phyloP scores from a whole-genome alignment of 441 rosid species.

The Euphorbia schlechtendalii region DNA sequence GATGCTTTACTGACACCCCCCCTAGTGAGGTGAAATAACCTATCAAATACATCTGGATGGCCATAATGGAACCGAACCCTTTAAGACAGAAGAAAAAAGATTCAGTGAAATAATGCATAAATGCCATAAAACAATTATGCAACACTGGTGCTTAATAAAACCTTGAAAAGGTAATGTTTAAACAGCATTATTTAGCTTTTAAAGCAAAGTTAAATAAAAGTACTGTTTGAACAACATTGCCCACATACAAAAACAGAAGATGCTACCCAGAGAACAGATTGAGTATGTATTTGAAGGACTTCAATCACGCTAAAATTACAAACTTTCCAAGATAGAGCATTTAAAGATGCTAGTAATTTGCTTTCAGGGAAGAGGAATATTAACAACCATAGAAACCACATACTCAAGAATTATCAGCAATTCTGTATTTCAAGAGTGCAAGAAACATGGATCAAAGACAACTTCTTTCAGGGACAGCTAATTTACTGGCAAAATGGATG shows the following conservation, averaged over 20 bases:
- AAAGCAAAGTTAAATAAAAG: too few species aligned
- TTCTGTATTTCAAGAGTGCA: background rate
- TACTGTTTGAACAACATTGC: too few species aligned
- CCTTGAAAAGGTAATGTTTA: too few species aligned
- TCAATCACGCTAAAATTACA: background rate
- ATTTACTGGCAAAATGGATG: background rate
- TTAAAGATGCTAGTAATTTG: too few species aligned
- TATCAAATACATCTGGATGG: slow-evolving; percentile 98
- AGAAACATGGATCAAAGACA: background rate
- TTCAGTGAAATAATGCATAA: background rate
- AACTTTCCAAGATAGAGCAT: background rate
- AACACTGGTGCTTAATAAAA: background rate
- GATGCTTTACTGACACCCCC: slow-evolving; percentile 99
- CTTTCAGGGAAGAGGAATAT: background rate
- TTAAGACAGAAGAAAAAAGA: slow-evolving; percentile 8
- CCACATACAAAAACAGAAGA: background rate
- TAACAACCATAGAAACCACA: background rate
- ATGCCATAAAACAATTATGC: background rate
- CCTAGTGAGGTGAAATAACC: slow-evolving; percentile 95
- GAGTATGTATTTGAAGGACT: background rate
- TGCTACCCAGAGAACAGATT: background rate
- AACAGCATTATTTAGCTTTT: background rate
- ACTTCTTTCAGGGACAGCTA: too few species aligned
- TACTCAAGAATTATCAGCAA: background rate
- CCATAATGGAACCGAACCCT: slow-evolving; percentile 99